Conservation (phyloP, 352 stramenopile species). For the Phytophthora cactorum region DNA sequence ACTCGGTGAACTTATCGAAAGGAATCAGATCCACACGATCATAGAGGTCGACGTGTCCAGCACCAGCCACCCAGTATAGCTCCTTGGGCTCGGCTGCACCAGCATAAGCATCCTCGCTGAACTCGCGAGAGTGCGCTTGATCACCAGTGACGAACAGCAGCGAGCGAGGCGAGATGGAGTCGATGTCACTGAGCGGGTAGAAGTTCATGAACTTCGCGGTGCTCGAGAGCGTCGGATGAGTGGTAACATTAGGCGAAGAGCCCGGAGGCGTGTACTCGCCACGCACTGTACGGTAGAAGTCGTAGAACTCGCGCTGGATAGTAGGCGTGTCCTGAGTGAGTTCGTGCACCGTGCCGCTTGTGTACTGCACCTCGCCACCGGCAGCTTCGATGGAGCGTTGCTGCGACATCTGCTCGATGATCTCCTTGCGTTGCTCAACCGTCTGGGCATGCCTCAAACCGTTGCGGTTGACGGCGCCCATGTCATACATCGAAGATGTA, state of each 20-base stretch:
- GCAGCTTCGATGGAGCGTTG: constrained; percentile 14
- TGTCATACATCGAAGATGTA: constrained; percentile 28
- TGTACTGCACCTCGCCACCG: constrained; percentile 15
- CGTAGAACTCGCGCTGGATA: constrained; percentile 26
- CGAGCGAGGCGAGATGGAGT: constrained; percentile 22
- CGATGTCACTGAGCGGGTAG: constrained; percentile 30
- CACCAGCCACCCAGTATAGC: constrained; percentile 17
- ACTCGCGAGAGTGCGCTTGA: constrained; percentile 24
- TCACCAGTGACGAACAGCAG: constrained; percentile 22
- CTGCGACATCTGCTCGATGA: constrained; percentile 1
- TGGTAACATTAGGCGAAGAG: constrained; percentile 15
- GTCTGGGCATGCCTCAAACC: constrained; percentile 12
- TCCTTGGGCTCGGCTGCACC: constrained; percentile 22
- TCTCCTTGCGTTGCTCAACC: constrained; percentile 19
- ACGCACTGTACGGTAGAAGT: constrained; percentile 21
- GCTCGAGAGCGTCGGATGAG: constrained; percentile 12
- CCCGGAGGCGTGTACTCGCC: constrained; percentile 25
- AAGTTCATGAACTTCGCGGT: constrained; percentile 25
- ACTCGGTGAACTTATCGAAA: constrained; percentile 25
- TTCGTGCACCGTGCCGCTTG: constrained; percentile 5
- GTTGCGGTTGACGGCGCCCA: constrained; percentile 16
- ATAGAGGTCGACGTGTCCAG: constrained; percentile 22
- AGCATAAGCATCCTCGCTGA: constrained; percentile 24
- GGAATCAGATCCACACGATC: constrained; percentile 28
- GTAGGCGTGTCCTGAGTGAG: constrained; percentile 11